These are phyloP conservation scores for Plectosphaerella cucumerina DNA, from an alignment of 2,329 filamentous ascomycete species.

Conservation along the genomic window DNA sequence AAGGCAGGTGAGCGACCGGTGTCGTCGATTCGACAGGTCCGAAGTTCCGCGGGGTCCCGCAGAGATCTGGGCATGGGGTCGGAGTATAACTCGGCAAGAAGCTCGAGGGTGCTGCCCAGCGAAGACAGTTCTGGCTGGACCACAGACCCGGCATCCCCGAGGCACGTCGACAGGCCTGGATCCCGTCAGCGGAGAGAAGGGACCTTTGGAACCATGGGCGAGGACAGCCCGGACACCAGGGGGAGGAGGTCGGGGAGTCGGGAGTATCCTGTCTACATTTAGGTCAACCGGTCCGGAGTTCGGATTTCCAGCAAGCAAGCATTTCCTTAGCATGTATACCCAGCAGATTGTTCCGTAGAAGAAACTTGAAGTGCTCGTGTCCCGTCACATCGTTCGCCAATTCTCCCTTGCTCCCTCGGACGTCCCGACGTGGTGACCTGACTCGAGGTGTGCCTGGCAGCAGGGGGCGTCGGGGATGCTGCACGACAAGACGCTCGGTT, in stretches of 20 bases:
- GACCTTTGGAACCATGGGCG: neutral
- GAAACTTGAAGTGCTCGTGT: no score
- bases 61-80: slow-evolving; percentile 2
- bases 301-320: neutral
- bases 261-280: slow-evolving; percentile 13
- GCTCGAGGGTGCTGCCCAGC: neutral
- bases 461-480: no score
- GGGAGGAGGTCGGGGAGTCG: slow-evolving; percentile 5
- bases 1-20: slow-evolving; percentile 3
- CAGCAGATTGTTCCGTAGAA: no score
- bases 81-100: neutral
- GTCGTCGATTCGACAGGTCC: slow-evolving; percentile 2
- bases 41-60: slow-evolving; percentile 7
- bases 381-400: no score
- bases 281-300: no score
- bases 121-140: slow-evolving; percentile 10
- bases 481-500: neutral
- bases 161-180: slow-evolving; percentile 1
- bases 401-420: no score
- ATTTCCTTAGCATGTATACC: no score
- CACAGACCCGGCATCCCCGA: slow-evolving; percentile 10
- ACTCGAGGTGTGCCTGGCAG: no score
- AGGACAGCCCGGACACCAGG: neutral
- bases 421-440: no score
- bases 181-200: slow-evolving; percentile 3